These are phyloP conservation scores for Cyclotella choctawhatcheeana DNA, from an alignment of 108 stramenopile species.

Conservation along the genomic window DNA sequence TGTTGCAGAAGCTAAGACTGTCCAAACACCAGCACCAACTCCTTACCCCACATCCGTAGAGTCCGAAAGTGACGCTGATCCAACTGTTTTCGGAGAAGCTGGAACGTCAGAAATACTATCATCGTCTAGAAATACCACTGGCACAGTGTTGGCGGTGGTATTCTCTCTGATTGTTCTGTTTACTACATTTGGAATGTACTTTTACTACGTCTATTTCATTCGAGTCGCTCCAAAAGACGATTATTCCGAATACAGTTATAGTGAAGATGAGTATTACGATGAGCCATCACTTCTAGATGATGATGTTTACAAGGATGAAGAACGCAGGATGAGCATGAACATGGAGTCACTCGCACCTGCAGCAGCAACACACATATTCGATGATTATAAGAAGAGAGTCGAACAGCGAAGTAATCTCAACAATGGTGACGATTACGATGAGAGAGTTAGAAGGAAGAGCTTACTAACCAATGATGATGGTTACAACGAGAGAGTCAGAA, in stretches of 20 bases:
- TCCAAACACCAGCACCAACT: conserved; percentile 9
- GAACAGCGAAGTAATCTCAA: too few species aligned
- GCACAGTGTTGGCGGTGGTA: background rate
- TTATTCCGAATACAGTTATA: background rate
- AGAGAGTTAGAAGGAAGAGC: too few species aligned
- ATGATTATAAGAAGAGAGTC: too few species aligned
- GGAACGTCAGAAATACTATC: background rate
- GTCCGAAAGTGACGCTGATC: background rate
- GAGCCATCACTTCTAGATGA: background rate
- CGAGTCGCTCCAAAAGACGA: conserved; percentile 8
- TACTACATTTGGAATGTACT: conserved; percentile 2
- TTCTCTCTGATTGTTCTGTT: background rate
- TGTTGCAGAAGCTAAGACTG: background rate
- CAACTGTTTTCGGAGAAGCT: background rate
- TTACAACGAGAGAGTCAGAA: background rate
- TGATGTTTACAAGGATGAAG: background rate
- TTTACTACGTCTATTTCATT: background rate
- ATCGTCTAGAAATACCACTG: background rate
- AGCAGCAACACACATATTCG: background rate
- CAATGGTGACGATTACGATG: too few species aligned
- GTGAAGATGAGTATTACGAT: background rate
- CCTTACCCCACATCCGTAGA: background rate
- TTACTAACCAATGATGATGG: too few species aligned
- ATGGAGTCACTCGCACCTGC: background rate
- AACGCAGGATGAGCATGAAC: background rate